Base-by-base conservation (phyloP, 768 basidiomycete species). In the Botryobasidium botryosum region DNA sequence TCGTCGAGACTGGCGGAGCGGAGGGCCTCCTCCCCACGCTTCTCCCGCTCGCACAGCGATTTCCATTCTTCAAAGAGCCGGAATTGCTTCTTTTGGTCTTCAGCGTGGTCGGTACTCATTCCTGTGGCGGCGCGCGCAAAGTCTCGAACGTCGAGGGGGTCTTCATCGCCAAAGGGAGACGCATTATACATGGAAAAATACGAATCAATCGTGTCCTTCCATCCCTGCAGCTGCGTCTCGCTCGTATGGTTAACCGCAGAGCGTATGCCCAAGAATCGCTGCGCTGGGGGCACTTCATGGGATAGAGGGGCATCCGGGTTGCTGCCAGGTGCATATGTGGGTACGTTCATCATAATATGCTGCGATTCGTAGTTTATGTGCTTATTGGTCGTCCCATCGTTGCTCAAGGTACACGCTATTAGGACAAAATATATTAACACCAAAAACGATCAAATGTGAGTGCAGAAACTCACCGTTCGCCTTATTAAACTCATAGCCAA, bases 31-130 rank as follows among this genome's bases (percentile, higher is more conserved):
- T 48, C 25, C 2, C 49, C 50, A 5, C 43, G 52, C 20, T 35
- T 15, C 4, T 37, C 21, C 21, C 41, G 32, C 6, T 38, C 37
- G 12, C 25, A 23, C 12, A 5, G 13, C n/a, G 21, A 27, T 39
- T 55, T 51, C 41, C 29, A 46, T 15, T 40, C 52, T 17, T 20
- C 1, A 12, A 54, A 43, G 4, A 53, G 36, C 4, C 46, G 31
- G 3, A 49, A 41, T 15, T 51, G 46, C 46, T 58, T 57, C 48
- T 57, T 60, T 24, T 57, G 58, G 33, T 61, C 61, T 12, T 47
- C 49, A 2, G 57, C 59, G 46, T 61, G 61, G 43, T 62, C 60
- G 24, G 50, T 51, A 21, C 45, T 48, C 23, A 56, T 44, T 3
- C 53, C 54, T 21, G 45, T 52, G 32, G 56, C 36, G 39, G 56